Conservation (phyloP, 2,329 filamentous ascomycete species). For the Teratosphaeria gauchensis region DNA sequence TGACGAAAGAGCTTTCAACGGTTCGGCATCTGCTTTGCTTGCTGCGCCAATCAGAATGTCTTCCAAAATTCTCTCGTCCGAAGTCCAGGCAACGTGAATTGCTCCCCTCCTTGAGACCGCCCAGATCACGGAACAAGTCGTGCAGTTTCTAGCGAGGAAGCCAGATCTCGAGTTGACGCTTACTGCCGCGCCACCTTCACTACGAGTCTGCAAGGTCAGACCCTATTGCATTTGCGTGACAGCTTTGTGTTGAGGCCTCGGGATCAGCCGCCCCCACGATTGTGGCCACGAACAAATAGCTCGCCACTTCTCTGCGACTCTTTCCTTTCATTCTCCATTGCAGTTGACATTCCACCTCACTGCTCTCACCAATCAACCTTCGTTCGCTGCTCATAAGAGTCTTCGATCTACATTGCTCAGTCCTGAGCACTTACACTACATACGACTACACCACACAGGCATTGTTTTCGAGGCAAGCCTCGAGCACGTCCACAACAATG, state of each 20-base stretch:
- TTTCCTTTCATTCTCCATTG: not conserved
- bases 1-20: not conserved
- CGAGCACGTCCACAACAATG: constrained; percentile 30
- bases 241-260: not conserved
- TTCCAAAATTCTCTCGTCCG: not conserved
- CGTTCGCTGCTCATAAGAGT: not conserved
- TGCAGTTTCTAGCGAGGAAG: not conserved
- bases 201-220: not conserved
- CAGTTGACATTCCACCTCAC: not conserved
- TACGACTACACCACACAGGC: not conserved
- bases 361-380: constrained; percentile 1
- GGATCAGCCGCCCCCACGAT: not conserved
- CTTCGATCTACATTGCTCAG: constrained; percentile 2
- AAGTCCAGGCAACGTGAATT: not conserved
- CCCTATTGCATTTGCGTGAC: not conserved
- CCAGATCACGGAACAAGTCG: not conserved
- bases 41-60: not conserved
- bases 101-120: not conserved
- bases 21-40: not conserved
- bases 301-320: not conserved
- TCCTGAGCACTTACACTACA: constrained; percentile 1
- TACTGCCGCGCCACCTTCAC: not conserved
- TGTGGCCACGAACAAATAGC: not conserved
- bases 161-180: not conserved
- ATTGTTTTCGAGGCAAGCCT: not conserved